Percentiles rank a stretch among this genome's conserved stretches.
These are phyloP conservation scores for Lactifluus subvellereus DNA, from an alignment of 768 basidiomycete species.

Conservation along the genomic window DNA sequence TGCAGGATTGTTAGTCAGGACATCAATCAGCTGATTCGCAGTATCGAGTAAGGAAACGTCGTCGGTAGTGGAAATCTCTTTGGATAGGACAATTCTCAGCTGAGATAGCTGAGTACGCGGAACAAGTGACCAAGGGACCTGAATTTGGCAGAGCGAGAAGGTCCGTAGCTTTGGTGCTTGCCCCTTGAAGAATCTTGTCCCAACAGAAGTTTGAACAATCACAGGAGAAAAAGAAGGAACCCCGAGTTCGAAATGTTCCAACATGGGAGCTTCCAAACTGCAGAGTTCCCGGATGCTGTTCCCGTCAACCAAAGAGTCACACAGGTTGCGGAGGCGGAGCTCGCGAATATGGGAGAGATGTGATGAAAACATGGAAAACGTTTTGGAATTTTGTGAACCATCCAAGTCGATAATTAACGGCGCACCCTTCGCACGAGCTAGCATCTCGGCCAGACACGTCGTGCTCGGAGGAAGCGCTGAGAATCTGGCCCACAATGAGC, in stretches of 20 bases:
- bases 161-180: too few relatives aligned
- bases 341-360: conserved; percentile 7
- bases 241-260: background rate
- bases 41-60: background rate
- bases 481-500: conserved; percentile 8
- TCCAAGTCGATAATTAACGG: background rate
- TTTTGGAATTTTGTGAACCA: background rate
- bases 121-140: background rate
- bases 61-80: background rate
- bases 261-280: background rate
- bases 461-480: background rate
- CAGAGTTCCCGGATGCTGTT: background rate
- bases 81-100: background rate
- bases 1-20: background rate
- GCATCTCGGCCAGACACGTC: conserved; percentile 1
- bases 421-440: background rate
- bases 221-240: background rate
- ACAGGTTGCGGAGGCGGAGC: background rate
- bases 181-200: too few relatives aligned
- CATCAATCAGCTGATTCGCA: background rate
- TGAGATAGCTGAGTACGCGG: conserved; percentile 6
- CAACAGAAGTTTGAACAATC: background rate
- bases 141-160: too few relatives aligned
- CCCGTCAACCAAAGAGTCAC: background rate
- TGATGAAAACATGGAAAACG: background rate